Percentiles rank a stretch among this genome's conserved stretches.
Conservation (phyloP, 2,329 filamentous ascomycete species). For the Coniochaeta prunicola region DNA sequence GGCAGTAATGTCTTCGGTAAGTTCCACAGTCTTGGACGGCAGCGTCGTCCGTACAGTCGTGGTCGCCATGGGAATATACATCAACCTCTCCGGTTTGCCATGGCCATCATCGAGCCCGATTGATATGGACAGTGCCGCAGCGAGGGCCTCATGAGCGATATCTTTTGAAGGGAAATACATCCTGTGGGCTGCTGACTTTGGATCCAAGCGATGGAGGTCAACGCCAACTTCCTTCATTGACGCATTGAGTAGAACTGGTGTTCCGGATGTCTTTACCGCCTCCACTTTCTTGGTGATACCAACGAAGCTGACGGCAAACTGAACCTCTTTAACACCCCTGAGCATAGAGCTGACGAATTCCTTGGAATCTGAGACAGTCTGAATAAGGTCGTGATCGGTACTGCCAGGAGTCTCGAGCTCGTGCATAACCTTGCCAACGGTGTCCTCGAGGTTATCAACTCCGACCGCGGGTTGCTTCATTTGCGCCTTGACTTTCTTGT, state of each 20-base stretch:
- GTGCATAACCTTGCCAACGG: conserved; percentile 65
- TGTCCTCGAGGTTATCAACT: conserved; percentile 49
- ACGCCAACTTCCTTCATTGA: conserved; percentile 96
- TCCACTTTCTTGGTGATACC: conserved; percentile 76
- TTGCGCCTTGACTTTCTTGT: conserved; percentile 37
- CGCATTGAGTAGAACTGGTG: conserved; percentile 74
- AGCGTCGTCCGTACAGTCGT: conserved; percentile 91
- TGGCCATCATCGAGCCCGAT: conserved; percentile 87
- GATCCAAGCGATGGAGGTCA: conserved; percentile 84
- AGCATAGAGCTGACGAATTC: conserved; percentile 87
- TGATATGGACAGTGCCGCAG: conserved; percentile 87
- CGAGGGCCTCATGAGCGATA: conserved; percentile 87
- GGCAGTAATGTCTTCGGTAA: conserved; percentile 61
- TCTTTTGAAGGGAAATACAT: conserved; percentile 97
- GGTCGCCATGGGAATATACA: conserved; percentile 96
- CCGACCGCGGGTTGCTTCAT: conserved; percentile 22
- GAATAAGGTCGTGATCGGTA: conserved; percentile 61
- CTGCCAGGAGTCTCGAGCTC: conserved; percentile 65
- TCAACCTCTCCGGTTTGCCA: conserved; percentile 73
- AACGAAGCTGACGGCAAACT: conserved; percentile 88
- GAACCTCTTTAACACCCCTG: conserved; percentile 89
- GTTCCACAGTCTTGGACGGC: conserved; percentile 86
- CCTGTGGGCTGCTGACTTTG: conserved; percentile 86
- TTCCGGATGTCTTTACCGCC: conserved; percentile 56
- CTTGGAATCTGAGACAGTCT: conserved; percentile 83